Evolutionary conservation across 129 eudicot species (phyloP), one percentile per base, ranked within the genome.

Genomic region (Tagetes erecta): DNA sequence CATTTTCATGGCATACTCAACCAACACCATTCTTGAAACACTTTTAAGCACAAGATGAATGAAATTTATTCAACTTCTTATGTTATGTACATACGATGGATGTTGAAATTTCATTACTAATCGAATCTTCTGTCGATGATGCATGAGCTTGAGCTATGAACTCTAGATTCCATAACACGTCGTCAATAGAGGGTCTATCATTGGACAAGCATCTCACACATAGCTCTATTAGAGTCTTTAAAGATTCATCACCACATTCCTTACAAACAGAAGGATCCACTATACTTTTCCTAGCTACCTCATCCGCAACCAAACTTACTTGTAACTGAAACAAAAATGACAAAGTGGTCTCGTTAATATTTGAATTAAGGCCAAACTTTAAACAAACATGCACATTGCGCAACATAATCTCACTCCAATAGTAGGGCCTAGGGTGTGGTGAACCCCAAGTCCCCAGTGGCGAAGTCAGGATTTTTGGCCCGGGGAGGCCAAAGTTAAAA

Each of bases 91-190:
- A 9, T 9, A 44, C 42, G 44, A 60, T 60, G 66, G 64, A 60
- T 2, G 66, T 56, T 56, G 63, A 7, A 20, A 44, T 64, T 55
- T 27, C 53, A 65, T 53, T 79, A 47, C 39, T 72, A 34, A 1
- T 41, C 13, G 8, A 55, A 41, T 79, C 83, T 20, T 79, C 78
- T 59, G 42, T 13, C 7, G 83, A 72, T 20, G 78, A 72, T 1
- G 73, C 56, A 41, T 84, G 87, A n/a, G 86, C 74, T 47, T 89
- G 96, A 82, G 88, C 82, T 30, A 87, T 84, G 78, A 83, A 89
- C 86, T 89, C 92, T 65, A 89, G 81, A 51, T 89, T 84, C 96
- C 96, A 89, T 8, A 89, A 53, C 41, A 86, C 83, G 31, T 89
- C 96, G 49, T 89, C 96, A 5, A 86, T 64, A 9, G 92, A 82